phyloP scores from a whole-genome alignment of 2,329 filamentous ascomycete species.

The Aspergillus sojae region DNA sequence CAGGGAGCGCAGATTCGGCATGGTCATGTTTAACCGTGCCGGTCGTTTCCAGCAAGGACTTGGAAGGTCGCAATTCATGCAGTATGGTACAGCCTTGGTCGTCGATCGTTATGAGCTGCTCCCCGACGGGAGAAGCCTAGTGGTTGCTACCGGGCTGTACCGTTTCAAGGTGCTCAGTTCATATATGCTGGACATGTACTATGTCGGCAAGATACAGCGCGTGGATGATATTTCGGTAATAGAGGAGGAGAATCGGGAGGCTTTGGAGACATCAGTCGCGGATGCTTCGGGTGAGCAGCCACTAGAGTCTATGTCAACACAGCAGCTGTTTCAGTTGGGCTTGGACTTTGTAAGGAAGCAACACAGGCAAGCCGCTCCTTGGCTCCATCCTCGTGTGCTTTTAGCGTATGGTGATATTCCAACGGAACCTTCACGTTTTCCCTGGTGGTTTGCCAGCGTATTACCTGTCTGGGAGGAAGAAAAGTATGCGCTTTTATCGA shows the following conservation, averaged over 20 bases:
- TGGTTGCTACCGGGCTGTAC: conserved; percentile 76
- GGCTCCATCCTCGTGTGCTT: conserved; percentile 73
- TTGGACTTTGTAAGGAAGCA: conserved; percentile 70
- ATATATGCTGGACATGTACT: conserved; percentile 74
- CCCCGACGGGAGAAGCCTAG: conserved; percentile 76
- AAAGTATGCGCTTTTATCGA: conserved; percentile 75
- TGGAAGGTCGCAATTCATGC: conserved; percentile 61
- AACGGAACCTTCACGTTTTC: conserved; percentile 73
- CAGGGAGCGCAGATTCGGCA: conserved; percentile 76
- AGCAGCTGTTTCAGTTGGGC: conserved; percentile 66
- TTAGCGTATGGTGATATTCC: conserved; percentile 77
- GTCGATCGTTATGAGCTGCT: conserved; percentile 75
- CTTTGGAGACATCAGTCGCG: conserved; percentile 59
- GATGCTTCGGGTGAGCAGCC: conserved; percentile 28
- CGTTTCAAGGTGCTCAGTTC: conserved; percentile 70
- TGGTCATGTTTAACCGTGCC: conserved; percentile 72
- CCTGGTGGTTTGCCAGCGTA: conserved; percentile 88
- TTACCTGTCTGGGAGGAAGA: conserved; percentile 75
- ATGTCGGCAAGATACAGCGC: conserved; percentile 73
- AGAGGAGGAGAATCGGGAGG: conserved; percentile 78
- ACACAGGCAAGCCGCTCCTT: conserved; percentile 68
- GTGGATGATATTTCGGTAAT: conserved; percentile 80
- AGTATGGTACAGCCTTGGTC: conserved; percentile 76
- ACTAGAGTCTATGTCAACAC: conserved; percentile 64
- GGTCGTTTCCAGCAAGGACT: conserved; percentile 56